A percentile compares a stretch with the other conserved stretches of the same genome.
Evolutionary conservation across 306 rosid genomes (phyloP).

Genomic region (Betula pendula): DNA sequence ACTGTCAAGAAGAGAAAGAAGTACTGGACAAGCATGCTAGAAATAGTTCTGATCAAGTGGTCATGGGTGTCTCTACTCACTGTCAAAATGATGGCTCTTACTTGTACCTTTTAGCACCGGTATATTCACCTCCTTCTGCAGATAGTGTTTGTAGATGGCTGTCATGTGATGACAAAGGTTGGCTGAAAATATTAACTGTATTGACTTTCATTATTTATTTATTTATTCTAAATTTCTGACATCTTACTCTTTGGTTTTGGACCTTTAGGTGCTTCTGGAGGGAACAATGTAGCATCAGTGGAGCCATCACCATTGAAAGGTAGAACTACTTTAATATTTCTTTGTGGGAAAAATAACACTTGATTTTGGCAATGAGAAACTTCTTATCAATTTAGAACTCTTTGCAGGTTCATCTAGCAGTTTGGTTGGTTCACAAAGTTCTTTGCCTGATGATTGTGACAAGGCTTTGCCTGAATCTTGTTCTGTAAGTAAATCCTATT

Average conservation of each 20-base stretch:
- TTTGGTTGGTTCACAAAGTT: constrained; percentile 28
- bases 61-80: constrained; percentile 51
- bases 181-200: constrained; percentile 12
- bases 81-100: constrained; percentile 79
- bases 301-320: constrained; percentile 30
- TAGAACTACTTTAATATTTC: constrained; percentile 2
- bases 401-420: constrained; percentile 37
- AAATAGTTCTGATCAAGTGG: constrained; percentile 40
- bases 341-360: constrained; percentile 11
- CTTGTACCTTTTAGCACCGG: constrained; percentile 66
- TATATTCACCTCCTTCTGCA: constrained; percentile 68
- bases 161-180: constrained; percentile 53
- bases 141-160: constrained; percentile 68
- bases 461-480: constrained; percentile 28
- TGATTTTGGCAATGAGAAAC: constrained; percentile 11
- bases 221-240: constrained; percentile 6
- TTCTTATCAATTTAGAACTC: constrained; percentile 4
- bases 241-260: constrained; percentile 15
- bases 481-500: constrained; percentile 31
- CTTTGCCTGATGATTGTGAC: constrained; percentile 35
- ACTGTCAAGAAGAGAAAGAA: constrained; percentile 36
- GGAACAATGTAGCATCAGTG: constrained; percentile 17
- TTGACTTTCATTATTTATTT: constrained; percentile 12
- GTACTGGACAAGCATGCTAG: constrained; percentile 31
- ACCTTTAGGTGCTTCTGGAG: constrained; percentile 28